Evolutionary conservation across 2,329 filamentous ascomycete species (phyloP).

Genomic region (Pezicula neosporulosa): DNA sequence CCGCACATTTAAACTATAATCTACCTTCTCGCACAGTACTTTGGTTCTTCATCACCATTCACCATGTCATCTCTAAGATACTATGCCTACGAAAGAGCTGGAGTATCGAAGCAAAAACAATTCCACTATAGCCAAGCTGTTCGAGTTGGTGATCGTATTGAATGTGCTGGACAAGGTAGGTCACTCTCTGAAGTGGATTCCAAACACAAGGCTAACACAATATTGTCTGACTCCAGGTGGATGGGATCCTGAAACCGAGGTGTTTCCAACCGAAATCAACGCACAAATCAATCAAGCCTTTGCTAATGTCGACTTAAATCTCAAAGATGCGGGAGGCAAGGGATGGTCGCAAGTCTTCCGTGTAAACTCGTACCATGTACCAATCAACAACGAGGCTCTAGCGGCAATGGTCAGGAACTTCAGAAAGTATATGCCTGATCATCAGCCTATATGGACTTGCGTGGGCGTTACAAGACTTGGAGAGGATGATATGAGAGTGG

Average conservation of each 20-base stretch:
- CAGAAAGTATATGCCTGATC: conserved; percentile 46
- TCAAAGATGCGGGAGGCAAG: conserved; percentile 51
- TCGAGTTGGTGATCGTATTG: conserved; percentile 43
- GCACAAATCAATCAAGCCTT: conserved; percentile 51
- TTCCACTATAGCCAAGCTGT: conserved; percentile 42
- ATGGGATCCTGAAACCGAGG: conserved; percentile 26
- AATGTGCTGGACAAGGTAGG: conserved; percentile 43
- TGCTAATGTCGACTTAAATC: conserved; percentile 47
- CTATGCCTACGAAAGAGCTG: too few relatives aligned
- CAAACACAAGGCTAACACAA: neutral
- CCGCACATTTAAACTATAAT: too few relatives aligned
- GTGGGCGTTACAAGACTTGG: conserved; percentile 47
- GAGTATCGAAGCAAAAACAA: too few relatives aligned
- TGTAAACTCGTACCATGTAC: conserved; percentile 42
- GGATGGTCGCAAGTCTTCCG: conserved; percentile 53
- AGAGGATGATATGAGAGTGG: conserved; percentile 49
- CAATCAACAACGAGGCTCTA: conserved; percentile 35
- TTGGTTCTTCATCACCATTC: too few relatives aligned
- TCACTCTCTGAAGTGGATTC: neutral
- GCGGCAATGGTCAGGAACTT: conserved; percentile 43
- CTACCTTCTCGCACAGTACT: too few relatives aligned
- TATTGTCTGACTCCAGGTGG: conserved; percentile 26
- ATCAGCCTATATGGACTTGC: conserved; percentile 50
- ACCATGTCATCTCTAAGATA: too few relatives aligned
- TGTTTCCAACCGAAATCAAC: conserved; percentile 32